phyloP scores from a whole-genome alignment of 1,284 basidiomycete genomes.

The Vanrija pseudolonga region DNA sequence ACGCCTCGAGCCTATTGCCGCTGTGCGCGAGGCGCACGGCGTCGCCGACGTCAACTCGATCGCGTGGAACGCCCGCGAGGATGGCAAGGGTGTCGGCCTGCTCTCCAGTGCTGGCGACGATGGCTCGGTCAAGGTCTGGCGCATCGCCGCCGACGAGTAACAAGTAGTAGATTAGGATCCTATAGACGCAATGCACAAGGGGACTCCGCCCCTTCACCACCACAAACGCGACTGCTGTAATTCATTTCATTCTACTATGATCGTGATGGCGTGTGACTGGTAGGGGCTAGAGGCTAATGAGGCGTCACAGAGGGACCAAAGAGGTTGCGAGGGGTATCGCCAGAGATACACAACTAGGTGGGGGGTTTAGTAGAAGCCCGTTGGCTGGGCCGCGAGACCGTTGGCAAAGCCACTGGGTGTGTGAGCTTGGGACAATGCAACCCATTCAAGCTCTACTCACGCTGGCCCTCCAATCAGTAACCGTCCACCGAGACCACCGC shows the following conservation, averaged over 20 bases:
- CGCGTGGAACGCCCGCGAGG: constrained; percentile 50
- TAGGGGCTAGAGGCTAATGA: too few relatives aligned
- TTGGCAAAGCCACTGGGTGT: not conserved
- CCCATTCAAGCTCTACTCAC: constrained; percentile 7
- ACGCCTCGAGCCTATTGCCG: constrained; percentile 23
- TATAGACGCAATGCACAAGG: too few relatives aligned
- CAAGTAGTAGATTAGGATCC: too few relatives aligned
- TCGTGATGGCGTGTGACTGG: too few relatives aligned
- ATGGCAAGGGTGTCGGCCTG: constrained; percentile 39
- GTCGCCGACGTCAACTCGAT: constrained; percentile 57
- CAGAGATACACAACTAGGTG: too few relatives aligned
- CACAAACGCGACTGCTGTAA: too few relatives aligned
- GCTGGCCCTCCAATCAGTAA: constrained; percentile 44
- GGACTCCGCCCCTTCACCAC: too few relatives aligned
- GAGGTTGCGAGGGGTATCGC: too few relatives aligned
- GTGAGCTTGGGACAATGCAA: constrained; percentile 12
- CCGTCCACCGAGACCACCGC: constrained; percentile 44
- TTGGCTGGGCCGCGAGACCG: constrained; percentile 41
- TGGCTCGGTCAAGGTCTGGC: constrained; percentile 56
- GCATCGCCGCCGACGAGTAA: constrained; percentile 25
- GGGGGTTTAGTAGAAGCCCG: constrained; percentile 44
- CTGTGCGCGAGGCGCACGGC: constrained; percentile 45
- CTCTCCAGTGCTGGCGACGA: constrained; percentile 58
- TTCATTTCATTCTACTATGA: too few relatives aligned
- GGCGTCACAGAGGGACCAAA: too few relatives aligned